Evolutionary conservation across 2,329 filamentous ascomycete genomes (phyloP), one percentile per base, ranked within the genome.

Genomic region (Bipolaris bicolor): DNA sequence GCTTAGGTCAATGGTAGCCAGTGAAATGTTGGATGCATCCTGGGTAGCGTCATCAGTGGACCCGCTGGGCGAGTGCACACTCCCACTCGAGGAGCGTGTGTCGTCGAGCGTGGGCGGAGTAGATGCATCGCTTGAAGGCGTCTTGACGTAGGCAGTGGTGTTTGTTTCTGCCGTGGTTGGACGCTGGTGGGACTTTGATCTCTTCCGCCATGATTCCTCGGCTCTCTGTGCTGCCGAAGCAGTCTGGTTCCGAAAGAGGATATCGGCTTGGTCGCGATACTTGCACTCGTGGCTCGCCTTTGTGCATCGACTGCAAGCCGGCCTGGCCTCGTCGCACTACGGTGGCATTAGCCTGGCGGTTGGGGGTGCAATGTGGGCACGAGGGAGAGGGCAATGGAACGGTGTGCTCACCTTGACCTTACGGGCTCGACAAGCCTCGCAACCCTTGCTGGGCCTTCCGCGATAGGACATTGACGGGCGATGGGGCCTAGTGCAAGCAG

Each of bases 371-470:
- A 34, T 44, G 11, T 22, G 16, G 20, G n/a, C 15, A 44, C 31
- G 15, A 18, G 31, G 11, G 41, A 36, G 10, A 31, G 29, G 31
- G 5, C 29, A 20, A 36, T 46, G 15, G 29, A 40, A 37, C 13
- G 10, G 15, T 11, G 34, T 40, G 34, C 65, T 49, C 52, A 75
- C 73, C 61, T 75, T 76, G 46, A 75, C 66, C 57, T 74, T 76
- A 18, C 71, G 67, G 51, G 68, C 59, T 57, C 73, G 64, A 58
- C 73, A 76, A 36, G 67, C 60, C 54, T 74, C 68, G 43, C 72
- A 76, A 26, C 73, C 72, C 65, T 74, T 76, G 58, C 73, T 76
- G 11, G 72, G 73, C 20, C 71, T 61, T 50, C 73, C 72, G 33
- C 71, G 70, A 53, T 75, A 75, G 26, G 70, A 71, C 71, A 74